Conservation (phyloP, 148 eudicot species). For the Chenopodium quinoa region DNA sequence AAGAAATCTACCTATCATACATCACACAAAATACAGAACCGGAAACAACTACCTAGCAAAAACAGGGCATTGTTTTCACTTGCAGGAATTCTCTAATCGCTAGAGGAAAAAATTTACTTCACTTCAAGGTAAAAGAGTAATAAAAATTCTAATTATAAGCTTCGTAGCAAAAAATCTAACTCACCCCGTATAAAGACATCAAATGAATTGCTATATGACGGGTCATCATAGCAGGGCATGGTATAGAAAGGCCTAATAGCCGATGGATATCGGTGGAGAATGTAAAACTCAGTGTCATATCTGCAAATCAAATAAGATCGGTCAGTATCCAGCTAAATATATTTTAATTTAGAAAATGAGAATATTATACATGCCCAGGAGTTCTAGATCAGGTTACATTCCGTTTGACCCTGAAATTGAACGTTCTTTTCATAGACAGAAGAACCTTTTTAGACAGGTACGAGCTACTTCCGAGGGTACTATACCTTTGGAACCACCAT, state of each 20-base stretch:
- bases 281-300: conserved; percentile 91
- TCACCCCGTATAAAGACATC: conserved; percentile 94
- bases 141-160: not conserved
- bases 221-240: conserved; percentile 79
- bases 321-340: not conserved
- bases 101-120: not conserved
- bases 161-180: not conserved
- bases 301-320: conserved; percentile 30
- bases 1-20: not conserved
- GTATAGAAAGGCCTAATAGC: conserved; percentile 93
- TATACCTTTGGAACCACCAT: no score
- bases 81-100: not conserved
- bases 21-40: not conserved
- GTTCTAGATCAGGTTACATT: no score
- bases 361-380: no score
- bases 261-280: conserved; percentile 85
- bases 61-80: not conserved
- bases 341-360: not conserved
- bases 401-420: no score
- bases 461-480: no score
- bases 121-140: not conserved
- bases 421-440: no score
- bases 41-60: not conserved
- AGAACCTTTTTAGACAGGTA: no score
- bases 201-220: conserved; percentile 78